phyloP scores from a whole-genome alignment of 768 basidiomycete genomes.

The Termitomyces sp. region DNA sequence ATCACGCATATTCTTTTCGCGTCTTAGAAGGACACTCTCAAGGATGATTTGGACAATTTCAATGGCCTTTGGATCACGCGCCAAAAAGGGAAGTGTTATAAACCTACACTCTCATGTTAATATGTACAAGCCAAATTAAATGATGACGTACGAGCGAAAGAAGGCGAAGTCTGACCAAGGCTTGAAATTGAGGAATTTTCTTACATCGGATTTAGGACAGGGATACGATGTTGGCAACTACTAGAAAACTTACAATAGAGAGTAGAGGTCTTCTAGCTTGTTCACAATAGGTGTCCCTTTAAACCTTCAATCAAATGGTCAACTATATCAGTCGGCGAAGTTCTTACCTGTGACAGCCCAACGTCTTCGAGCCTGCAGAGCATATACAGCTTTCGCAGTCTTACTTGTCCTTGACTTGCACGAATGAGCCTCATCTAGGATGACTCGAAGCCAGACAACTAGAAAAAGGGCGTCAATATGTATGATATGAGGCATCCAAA shows the following conservation, averaged over 20 bases:
- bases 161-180: constrained; percentile 84
- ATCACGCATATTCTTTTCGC: constrained; percentile 93
- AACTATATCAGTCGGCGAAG: background rate
- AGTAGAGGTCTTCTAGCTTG: constrained; percentile 86
- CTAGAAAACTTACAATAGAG: constrained; percentile 49
- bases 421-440: constrained; percentile 93
- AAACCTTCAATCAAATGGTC: background rate
- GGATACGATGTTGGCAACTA: background rate
- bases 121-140: background rate
- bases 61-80: constrained; percentile 86
- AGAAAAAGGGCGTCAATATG: constrained; percentile 3
- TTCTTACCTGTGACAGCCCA: constrained; percentile 84
- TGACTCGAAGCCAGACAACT: constrained; percentile 80
- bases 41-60: constrained; percentile 94
- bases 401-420: constrained; percentile 89
- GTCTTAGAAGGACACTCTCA: constrained; percentile 78
- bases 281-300: constrained; percentile 93
- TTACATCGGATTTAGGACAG: constrained; percentile 20
- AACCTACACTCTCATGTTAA: constrained; percentile 43
- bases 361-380: constrained; percentile 67
- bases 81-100: constrained; percentile 88
- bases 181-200: constrained; percentile 71
- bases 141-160: constrained; percentile 71
- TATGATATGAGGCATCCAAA: background rate
- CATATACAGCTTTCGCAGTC: constrained; percentile 85